Percentiles rank a stretch among this genome's conserved stretches.
phyloP scores from a whole-genome alignment of 139 green algal genomes.

The Haematococcus lacustris region DNA sequence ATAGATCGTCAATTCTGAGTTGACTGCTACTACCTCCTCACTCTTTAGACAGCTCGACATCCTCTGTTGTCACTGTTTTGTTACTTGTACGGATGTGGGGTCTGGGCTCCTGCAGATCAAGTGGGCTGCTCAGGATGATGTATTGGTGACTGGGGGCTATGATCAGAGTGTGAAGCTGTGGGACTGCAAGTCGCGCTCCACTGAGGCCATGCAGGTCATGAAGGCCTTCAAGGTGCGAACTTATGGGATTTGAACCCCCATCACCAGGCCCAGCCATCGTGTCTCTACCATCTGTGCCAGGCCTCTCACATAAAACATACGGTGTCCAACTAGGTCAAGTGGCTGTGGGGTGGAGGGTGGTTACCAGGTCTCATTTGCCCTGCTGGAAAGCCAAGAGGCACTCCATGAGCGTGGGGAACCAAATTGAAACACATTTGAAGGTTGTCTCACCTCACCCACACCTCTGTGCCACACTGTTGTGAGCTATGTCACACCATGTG shows the following conservation, averaged over 20 bases:
- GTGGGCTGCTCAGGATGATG: constrained; percentile 54
- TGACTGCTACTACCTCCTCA: not conserved
- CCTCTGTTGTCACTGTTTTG: not conserved
- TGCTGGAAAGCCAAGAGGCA: too few species aligned
- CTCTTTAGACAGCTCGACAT: not conserved
- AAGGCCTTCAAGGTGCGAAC: constrained; percentile 54
- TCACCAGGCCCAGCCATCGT: not conserved
- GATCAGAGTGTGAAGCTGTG: constrained; percentile 84
- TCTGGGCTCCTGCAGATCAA: constrained; percentile 37
- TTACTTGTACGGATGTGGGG: not conserved
- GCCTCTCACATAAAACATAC: not conserved
- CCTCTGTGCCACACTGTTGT: too few species aligned
- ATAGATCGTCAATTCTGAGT: not conserved
- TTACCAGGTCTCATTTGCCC: too few species aligned
- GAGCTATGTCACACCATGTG: too few species aligned
- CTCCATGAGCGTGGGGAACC: too few species aligned
- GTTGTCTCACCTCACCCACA: too few species aligned
- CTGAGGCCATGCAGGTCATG: constrained; percentile 76
- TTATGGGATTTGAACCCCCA: not conserved
- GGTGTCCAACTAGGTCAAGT: too few species aligned
- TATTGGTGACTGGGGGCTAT: constrained; percentile 82
- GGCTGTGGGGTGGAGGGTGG: too few species aligned
- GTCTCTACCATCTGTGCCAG: not conserved
- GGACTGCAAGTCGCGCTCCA: constrained; percentile 76
- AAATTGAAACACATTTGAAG: too few species aligned